Percentiles rank a stretch among this genome's conserved stretches.
These are phyloP conservation scores for Bipolaris oryzae DNA, from an alignment of 2,329 filamentous ascomycete genomes.

Conservation along the genomic window DNA sequence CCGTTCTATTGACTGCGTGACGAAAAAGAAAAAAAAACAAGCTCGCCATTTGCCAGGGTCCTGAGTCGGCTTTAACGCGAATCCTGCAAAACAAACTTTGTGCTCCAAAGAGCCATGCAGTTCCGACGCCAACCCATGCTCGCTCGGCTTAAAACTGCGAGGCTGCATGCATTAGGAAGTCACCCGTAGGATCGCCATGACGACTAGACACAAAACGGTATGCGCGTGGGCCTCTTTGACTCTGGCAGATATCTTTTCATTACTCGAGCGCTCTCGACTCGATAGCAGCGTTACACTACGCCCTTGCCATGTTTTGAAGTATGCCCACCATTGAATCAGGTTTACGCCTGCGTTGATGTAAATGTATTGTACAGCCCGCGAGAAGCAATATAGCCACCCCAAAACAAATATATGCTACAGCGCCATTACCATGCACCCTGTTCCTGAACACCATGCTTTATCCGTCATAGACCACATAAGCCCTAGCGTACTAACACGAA, in stretches of 20 bases:
- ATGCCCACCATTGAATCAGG: slow-evolving; percentile 4
- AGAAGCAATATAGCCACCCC: slow-evolving; percentile 18
- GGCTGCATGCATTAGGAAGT: slow-evolving; percentile 3
- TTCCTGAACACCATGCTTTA: slow-evolving; percentile 28
- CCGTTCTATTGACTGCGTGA: slow-evolving; percentile 18
- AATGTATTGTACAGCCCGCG: slow-evolving; percentile 2
- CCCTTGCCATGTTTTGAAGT: slow-evolving; percentile 10
- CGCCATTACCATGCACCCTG: slow-evolving; percentile 29
- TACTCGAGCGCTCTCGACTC: slow-evolving; percentile 12
- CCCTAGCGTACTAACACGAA: slow-evolving; percentile 33
- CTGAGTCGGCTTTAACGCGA: slow-evolving; percentile 10
- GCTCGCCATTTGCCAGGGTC: slow-evolving; percentile 12
- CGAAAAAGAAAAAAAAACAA: slow-evolving; percentile 18
- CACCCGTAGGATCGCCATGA: slow-evolving; percentile 3
- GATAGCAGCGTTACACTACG: neutral
- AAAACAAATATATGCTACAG: slow-evolving; percentile 13
- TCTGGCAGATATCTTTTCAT: slow-evolving; percentile 6
- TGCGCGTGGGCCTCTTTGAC: neutral
- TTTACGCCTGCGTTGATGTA: slow-evolving; percentile 9
- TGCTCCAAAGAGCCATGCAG: neutral
- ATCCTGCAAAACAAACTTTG: slow-evolving; percentile 15
- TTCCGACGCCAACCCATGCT: neutral
- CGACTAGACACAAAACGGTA: neutral
- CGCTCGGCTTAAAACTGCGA: neutral
- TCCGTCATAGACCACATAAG: slow-evolving; percentile 18